A percentile compares a stretch with the other conserved stretches of the same genome.
Conservation (phyloP, 139 green algal genomes). For the Tetraselmis striata region DNA sequence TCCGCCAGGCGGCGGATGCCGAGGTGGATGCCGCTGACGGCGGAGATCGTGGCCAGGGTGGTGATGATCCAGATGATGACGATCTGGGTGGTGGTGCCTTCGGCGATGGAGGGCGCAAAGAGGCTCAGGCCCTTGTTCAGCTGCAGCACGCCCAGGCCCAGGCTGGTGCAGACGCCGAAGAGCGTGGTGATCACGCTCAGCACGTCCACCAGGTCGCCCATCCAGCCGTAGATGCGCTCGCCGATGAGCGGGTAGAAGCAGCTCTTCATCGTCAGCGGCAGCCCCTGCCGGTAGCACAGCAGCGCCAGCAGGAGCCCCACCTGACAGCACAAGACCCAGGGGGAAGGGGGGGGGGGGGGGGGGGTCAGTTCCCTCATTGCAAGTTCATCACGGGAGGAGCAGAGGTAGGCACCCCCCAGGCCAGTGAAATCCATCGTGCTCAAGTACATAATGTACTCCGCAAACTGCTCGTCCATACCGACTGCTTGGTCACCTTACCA, state of each 20-base stretch:
- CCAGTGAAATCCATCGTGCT: too few relatives aligned
- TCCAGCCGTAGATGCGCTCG: constrained; percentile 21
- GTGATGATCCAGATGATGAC: constrained; percentile 32
- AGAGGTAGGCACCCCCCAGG: too few relatives aligned
- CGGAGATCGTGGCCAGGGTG: constrained; percentile 12
- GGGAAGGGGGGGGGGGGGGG: too few relatives aligned
- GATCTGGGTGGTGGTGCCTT: constrained; percentile 3
- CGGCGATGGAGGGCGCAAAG: constrained; percentile 7
- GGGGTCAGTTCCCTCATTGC: too few relatives aligned
- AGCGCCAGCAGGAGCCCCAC: constrained; percentile 18
- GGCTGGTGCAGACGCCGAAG: constrained; percentile 32
- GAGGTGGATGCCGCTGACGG: constrained; percentile 15
- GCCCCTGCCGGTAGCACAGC: constrained; percentile 15
- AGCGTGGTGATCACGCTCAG: constrained; percentile 20
- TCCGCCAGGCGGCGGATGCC: constrained; percentile 25
- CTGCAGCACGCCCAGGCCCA: constrained; percentile 23
- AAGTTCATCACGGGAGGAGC: too few relatives aligned
- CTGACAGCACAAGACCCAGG: constrained; percentile 22
- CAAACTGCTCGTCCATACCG: too few relatives aligned
- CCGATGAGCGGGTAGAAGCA: constrained; percentile 31
- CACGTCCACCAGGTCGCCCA: constrained; percentile 30
- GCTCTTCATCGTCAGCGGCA: constrained; percentile 26
- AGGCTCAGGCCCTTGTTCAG: constrained; percentile 16
- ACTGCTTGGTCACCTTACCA: too few relatives aligned
- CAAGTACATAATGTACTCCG: too few relatives aligned